Evolutionary conservation across 2,329 filamentous ascomycete species (phyloP), one percentile per base, ranked within the genome.

Genomic region (Metarhizium sp.): DNA sequence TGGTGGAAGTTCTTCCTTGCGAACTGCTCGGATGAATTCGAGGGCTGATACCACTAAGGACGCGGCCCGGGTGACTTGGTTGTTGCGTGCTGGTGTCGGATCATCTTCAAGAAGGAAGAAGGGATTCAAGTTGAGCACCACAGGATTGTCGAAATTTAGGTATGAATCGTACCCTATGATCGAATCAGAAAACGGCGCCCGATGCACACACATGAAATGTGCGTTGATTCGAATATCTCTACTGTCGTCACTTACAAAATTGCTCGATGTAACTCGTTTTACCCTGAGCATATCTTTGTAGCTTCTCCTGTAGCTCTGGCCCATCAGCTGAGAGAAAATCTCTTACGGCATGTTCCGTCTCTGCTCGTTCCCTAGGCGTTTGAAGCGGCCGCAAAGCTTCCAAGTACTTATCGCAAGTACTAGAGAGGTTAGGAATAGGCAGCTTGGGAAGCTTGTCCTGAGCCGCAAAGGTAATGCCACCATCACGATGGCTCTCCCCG

Each of bases 81-180:
- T 94, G 73, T 96, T 96, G 60, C 94, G 83, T 49, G 92, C 92
- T 2, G 94, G 94, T 1, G 94, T 99, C 0, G 94, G 94, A 66
- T 99, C 94, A 75, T 99, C 94, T 71, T 96, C 94, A 53, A 99
- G 79, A 55, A 99, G 77, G 75, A 99, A 99, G 74, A 99, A 99
- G 0, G 94, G 94, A 66, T 99, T 99, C 60, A 99, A 75, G 72
- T 99, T 97, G 62, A 99, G 80, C 45, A 99, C 94, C 45, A 99
- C 94, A 0, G 94, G 92, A 66, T 96, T 97, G 69, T 97, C 94
- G 67, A 87, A 99, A 73, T 97, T 97, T 59, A 99, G 79, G 67
- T 97, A 99, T 34, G 94, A 97, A 70, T 99, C 94, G 69, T 97
- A 97, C 94, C 92, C 92, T 96, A 58, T 6, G 3, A 47, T 46